Conservation (phyloP, 805 yeast genomes). For the Candida stauntonica region DNA sequence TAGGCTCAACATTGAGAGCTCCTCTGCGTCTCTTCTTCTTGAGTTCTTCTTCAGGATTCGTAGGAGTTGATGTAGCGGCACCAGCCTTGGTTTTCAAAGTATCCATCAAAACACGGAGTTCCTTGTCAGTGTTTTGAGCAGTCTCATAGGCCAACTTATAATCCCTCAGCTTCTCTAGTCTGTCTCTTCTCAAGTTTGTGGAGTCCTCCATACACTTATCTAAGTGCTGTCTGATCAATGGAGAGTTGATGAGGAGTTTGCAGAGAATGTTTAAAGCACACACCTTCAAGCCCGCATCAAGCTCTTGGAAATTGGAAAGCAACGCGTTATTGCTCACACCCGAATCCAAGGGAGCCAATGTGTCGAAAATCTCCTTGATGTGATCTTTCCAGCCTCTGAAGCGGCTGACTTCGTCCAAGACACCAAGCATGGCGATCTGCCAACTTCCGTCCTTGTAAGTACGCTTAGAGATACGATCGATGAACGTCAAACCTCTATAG, state of each 20-base stretch:
- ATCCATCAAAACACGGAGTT: constrained; percentile 31
- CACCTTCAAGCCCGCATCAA: constrained; percentile 52
- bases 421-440: constrained; percentile 74
- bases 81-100: constrained; percentile 16
- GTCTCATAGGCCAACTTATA: constrained; percentile 48
- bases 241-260: constrained; percentile 55
- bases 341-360: constrained; percentile 52
- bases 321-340: constrained; percentile 48
- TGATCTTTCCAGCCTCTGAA: constrained; percentile 48
- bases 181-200: constrained; percentile 56
- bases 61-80: constrained; percentile 4
- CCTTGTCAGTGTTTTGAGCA: constrained; percentile 43
- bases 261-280: constrained; percentile 57
- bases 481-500: constrained; percentile 66
- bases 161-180: constrained; percentile 63
- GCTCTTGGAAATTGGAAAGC: constrained; percentile 48
- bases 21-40: constrained; percentile 30
- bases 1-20: constrained; percentile 33
- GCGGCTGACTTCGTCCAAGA: constrained; percentile 56
- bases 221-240: constrained; percentile 54
- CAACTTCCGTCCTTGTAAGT: constrained; percentile 81
- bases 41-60: constrained; percentile 16
- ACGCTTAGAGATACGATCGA: constrained; percentile 68
- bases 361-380: constrained; percentile 46
- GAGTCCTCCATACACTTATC: constrained; percentile 67